Base-by-base conservation (phyloP, 768 basidiomycete species). In the Gloeopeniophorella convolvens region DNA sequence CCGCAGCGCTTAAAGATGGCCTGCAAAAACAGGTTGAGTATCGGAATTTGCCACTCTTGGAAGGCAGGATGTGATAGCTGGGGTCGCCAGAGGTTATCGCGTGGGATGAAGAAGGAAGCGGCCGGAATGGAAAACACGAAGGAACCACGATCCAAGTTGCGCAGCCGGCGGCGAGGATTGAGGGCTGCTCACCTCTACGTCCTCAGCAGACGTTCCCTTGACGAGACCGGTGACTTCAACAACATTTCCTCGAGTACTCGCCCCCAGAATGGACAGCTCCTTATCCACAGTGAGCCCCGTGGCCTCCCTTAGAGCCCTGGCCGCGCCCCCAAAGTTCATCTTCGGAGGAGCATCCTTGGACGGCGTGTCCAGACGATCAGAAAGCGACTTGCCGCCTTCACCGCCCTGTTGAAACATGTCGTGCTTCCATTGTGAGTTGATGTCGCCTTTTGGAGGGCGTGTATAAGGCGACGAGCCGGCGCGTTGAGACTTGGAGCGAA, bases 1-100 rank as follows among this genome's bases (percentile, higher is more conserved):
- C 57, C 57, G 31, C 55, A 58, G 12, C 50, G 55, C 43, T 58
- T 58, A 50, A 58, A 58, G 37, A 58, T 58, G 13, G 57, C 57
- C 57, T 58, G 24, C 3, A 3, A 5, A 28, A 16, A 45, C 8
- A 12, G 24, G 27, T 24, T 43, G 12, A 49, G 33, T 43, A 28
- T 13, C 9, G 21, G 13, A 27, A 21, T 7, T 35, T 15, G 26
- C 40, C 42, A 16, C 27, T 23, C 18, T 32, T 23, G 28, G 32
- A 47, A 11, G 4, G 18, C 27, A 16, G 13, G 18, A 24, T 31
- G 28, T 8, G 34, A 26, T 27, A 21, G 15, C 26, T 20, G 18
- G 13, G 11, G 33, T 11, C 30, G 34, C 37, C 20, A 16, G 27
- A 15, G 3, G 20, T 44, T 8, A 16, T 18, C 7, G 16, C 32